Evolutionary conservation across 2,329 filamentous ascomycete genomes (phyloP), one percentile per base, ranked within the genome.

Genomic region (Trichoderma afroharzianum): DNA sequence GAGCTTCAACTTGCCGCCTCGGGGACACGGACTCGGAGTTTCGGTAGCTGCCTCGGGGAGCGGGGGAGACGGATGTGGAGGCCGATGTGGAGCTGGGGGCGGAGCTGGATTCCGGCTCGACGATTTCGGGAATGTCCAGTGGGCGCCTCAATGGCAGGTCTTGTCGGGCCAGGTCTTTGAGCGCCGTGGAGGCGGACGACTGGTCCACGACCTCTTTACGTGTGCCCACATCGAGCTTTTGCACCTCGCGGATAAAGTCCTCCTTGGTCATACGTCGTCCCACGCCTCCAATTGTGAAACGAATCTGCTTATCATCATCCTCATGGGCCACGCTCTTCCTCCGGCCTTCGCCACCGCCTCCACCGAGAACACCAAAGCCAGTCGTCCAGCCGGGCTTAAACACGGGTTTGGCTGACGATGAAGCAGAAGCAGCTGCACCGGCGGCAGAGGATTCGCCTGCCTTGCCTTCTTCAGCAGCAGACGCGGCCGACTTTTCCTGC

Each of bases 201-300:
- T 84, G 82, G 47, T 87, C 85, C 5, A 89, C 81, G 2, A 88
- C 84, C 72, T 88, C 85, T 43, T 82, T 83, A 6, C 87, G 86
- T 15, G 90, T 88, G 76, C 88, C 88, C 28, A 88, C 87, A 78
- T 95, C 92, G 72, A 95, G 85, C 74, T 90, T 88, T 74, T 90
- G 88, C 77, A 96, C 90, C 78, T 93, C 90, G 61, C 87, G 84
- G 73, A 96, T 89, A 78, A 96, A 95, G 77, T 94, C 92, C 5
- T 91, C 89, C 81, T 95, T 95, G 73, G 88, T 94, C 88, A 96
- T 91, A 62, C 93, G 88, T 73, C 87, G 85, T 6, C 92, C 92
- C n/a, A 90, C 88, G 39, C 90, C 89, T 58, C 87, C 89, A 74
- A 95, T 92, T 1, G 91, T 94, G 80, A 95, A 95, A 15, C 93